These are phyloP conservation scores for Parietaria judaica DNA, from an alignment of 306 rosid species.

Conservation along the genomic window DNA sequence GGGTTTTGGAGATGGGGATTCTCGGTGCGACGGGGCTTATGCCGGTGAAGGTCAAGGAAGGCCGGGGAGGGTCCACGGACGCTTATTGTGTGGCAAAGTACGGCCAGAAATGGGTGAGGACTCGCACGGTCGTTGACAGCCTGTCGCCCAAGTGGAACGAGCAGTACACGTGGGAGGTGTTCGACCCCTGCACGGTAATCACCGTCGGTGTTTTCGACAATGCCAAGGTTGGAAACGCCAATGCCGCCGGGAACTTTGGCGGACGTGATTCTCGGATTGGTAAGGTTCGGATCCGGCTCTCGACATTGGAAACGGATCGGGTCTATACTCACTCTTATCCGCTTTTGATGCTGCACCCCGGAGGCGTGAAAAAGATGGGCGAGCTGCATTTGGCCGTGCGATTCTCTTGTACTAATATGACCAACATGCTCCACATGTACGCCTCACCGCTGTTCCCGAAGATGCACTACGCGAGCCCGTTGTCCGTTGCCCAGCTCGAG, in stretches of 20 bases:
- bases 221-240: conserved; percentile 18
- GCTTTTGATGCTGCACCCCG: conserved; percentile 40
- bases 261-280: conserved; percentile 44
- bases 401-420: conserved; percentile 44
- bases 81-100: conserved; percentile 56
- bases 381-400: conserved; percentile 57
- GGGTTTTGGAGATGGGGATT: conserved; percentile 56
- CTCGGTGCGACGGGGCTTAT: conserved; percentile 57
- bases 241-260: background rate
- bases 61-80: conserved; percentile 47
- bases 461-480: conserved; percentile 47
- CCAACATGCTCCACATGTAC: conserved; percentile 42
- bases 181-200: conserved; percentile 55
- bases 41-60: conserved; percentile 54
- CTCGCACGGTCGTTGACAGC: conserved; percentile 47
- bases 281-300: conserved; percentile 46
- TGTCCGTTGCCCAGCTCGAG: conserved; percentile 46
- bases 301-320: conserved; percentile 45
- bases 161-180: conserved; percentile 63
- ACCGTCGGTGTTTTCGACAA: conserved; percentile 55
- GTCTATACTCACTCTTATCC: conserved; percentile 61
- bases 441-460: conserved; percentile 47
- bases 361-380: conserved; percentile 59
- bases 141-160: conserved; percentile 62
- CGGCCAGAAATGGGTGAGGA: conserved; percentile 57